Percentiles rank a stretch among this genome's conserved stretches.
phyloP scores from a whole-genome alignment of 768 basidiomycete species.

The Lepiota brunneoincarnata region DNA sequence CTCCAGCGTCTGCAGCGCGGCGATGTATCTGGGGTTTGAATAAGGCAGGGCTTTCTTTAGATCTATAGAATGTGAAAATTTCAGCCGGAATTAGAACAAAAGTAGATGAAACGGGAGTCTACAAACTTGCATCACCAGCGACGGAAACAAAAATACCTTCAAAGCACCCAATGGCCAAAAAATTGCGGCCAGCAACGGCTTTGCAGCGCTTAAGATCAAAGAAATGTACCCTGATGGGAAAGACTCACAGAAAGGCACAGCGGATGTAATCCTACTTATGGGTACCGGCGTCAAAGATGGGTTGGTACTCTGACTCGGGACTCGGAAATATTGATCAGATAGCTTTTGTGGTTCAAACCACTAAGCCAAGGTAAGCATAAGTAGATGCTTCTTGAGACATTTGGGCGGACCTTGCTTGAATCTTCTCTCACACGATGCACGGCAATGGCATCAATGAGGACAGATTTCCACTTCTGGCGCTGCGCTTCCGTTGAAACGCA shows the following conservation, averaged over 20 bases:
- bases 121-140: constrained; percentile 53
- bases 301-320: constrained; percentile 30
- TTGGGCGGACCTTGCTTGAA: constrained; percentile 59
- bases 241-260: constrained; percentile 61
- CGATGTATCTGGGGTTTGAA: constrained; percentile 49
- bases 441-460: constrained; percentile 59
- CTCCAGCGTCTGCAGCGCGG: constrained; percentile 46
- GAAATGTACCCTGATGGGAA: neutral
- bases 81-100: neutral
- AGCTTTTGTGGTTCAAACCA: constrained; percentile 62
- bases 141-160: constrained; percentile 69
- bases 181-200: constrained; percentile 52
- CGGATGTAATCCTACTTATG: constrained; percentile 59
- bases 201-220: constrained; percentile 6
- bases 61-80: constrained; percentile 31
- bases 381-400: neutral
- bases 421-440: constrained; percentile 66
- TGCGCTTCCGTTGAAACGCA: constrained; percentile 57
- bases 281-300: constrained; percentile 27
- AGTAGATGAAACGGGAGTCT: neutral
- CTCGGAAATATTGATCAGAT: constrained; percentile 62
- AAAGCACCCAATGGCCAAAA: constrained; percentile 62
- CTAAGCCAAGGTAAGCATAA: constrained; percentile 31
- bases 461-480: constrained; percentile 62
- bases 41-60: constrained; percentile 56